phyloP scores from a whole-genome alignment of 202 grass and related monocot genomes.

The Schoenoplectus triqueter region DNA sequence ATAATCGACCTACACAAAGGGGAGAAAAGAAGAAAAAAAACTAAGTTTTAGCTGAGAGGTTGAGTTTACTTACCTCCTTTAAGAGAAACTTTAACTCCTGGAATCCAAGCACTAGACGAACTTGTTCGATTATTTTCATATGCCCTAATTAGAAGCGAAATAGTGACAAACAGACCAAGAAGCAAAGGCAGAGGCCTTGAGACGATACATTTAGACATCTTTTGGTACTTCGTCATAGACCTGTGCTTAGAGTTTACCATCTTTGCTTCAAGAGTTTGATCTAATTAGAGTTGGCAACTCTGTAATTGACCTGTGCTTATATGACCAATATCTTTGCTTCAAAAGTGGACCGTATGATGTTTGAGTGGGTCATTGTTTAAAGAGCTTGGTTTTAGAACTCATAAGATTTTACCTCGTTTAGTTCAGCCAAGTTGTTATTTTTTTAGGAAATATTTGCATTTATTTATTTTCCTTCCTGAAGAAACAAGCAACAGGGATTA shows the following conservation, averaged over 20 bases:
- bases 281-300: neutral
- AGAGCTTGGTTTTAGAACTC: neutral
- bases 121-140: neutral
- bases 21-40: too few relatives aligned
- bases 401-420: neutral
- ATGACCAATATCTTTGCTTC: neutral
- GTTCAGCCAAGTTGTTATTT: neutral
- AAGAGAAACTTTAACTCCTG: neutral
- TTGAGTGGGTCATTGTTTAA: neutral
- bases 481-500: neutral
- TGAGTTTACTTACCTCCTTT: neutral
- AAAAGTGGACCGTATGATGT: neutral
- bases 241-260: too few relatives aligned
- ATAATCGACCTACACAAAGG: too few relatives aligned
- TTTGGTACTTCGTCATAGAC: slow-evolving; percentile 21
- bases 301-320: neutral
- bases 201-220: neutral
- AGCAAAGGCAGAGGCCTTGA: slow-evolving; percentile 22
- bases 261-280: neutral
- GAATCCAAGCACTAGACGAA: neutral
- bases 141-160: neutral
- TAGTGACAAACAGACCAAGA: neutral
- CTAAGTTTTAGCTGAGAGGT: too few relatives aligned
- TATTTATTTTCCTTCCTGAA: neutral
- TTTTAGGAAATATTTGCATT: neutral